These are phyloP conservation scores for Endoconidiophora polonica DNA, from an alignment of 2,329 filamentous ascomycete genomes.

Conservation along the genomic window DNA sequence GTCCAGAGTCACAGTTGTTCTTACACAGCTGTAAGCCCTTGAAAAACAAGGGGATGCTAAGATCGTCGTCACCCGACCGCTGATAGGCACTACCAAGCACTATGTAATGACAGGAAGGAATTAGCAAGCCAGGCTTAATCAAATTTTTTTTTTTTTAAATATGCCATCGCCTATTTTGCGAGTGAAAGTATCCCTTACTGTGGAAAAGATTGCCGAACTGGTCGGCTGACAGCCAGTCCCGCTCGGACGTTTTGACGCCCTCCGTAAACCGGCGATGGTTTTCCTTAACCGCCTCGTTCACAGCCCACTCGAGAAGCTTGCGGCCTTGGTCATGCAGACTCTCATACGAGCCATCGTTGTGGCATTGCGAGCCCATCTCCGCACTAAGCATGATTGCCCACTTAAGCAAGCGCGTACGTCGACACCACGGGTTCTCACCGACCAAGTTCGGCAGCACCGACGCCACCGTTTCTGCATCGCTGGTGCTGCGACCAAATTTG, in stretches of 20 bases:
- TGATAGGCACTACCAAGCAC: conserved; percentile 66
- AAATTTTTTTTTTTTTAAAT: too few relatives aligned
- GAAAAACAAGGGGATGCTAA: conserved; percentile 58
- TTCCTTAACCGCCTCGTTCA: conserved; percentile 65
- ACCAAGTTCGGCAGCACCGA: conserved; percentile 12
- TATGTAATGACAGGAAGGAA: conserved; percentile 17
- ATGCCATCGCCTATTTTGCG: background rate
- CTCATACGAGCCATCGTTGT: conserved; percentile 57
- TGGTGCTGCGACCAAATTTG: conserved; percentile 23
- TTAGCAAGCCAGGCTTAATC: conserved; percentile 16
- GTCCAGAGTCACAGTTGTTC: conserved; percentile 56
- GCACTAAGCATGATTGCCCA: conserved; percentile 62
- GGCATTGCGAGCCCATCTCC: conserved; percentile 74
- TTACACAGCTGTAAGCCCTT: conserved; percentile 59
- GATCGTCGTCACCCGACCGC: conserved; percentile 10
- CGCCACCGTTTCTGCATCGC: conserved; percentile 18
- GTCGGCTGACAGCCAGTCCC: conserved; percentile 51
- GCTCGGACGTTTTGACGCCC: conserved; percentile 53
- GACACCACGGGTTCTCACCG: conserved; percentile 35
- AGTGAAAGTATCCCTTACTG: conserved; percentile 25
- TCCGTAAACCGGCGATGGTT: conserved; percentile 48
- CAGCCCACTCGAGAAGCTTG: conserved; percentile 53
- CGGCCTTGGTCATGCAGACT: conserved; percentile 54
- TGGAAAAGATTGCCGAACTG: conserved; percentile 62
- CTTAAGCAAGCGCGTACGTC: conserved; percentile 50